Conservation (phyloP, 495 filamentous ascomycete genomes). For the Tuber aestivum region DNA sequence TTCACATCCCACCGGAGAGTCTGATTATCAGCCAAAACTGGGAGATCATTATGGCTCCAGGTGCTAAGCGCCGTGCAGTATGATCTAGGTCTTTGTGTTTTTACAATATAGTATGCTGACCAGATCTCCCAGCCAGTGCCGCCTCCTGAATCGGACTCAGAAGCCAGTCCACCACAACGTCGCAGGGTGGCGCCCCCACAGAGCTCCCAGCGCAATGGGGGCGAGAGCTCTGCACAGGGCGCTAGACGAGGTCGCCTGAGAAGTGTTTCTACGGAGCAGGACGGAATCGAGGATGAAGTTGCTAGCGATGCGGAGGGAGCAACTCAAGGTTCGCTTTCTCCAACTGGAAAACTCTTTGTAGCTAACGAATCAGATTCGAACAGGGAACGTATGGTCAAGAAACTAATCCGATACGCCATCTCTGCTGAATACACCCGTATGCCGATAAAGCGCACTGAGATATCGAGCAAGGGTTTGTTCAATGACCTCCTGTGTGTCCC, state of each 20-base stretch:
- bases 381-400: slow-evolving; percentile 70
- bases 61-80: background rate
- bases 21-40: background rate
- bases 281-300: slow-evolving; percentile 12
- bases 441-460: slow-evolving; percentile 69
- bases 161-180: slow-evolving; percentile 27
- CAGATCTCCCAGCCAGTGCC: background rate
- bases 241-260: slow-evolving; percentile 12
- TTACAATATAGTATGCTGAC: background rate
- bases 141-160: background rate
- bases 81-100: background rate
- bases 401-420: slow-evolving; percentile 80
- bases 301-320: slow-evolving; percentile 17
- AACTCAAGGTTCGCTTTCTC: slow-evolving; percentile 8
- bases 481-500: slow-evolving; percentile 8
- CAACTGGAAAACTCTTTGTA: slow-evolving; percentile 3
- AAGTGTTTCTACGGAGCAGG: slow-evolving; percentile 16
- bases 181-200: slow-evolving; percentile 23
- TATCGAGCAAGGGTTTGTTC: slow-evolving; percentile 61
- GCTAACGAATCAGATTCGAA: slow-evolving; percentile 39
- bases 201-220: slow-evolving; percentile 11
- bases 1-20: background rate
- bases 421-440: slow-evolving; percentile 80
- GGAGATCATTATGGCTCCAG: background rate
- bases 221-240: slow-evolving; percentile 27